A percentile compares a stretch with the other conserved stretches of the same genome.
Conservation (phyloP, 371 early-diverging fungal species). For the Blakeslea trispora region DNA sequence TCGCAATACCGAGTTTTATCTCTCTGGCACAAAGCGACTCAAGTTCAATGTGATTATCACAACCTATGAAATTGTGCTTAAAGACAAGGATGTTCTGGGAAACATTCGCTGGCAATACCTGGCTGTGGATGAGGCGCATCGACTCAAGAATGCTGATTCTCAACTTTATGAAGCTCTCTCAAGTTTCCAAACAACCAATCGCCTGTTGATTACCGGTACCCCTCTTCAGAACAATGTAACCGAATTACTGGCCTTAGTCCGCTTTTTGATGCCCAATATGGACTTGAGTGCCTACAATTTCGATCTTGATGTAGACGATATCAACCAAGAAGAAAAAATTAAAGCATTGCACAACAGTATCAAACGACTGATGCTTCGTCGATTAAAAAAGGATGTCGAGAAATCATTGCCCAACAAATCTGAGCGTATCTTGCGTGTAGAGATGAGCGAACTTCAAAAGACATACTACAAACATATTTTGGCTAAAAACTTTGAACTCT, state of each 20-base stretch:
- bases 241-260: slow-evolving; percentile 78
- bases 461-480: slow-evolving; percentile 93
- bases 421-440: slow-evolving; percentile 94
- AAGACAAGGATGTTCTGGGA: slow-evolving; percentile 81
- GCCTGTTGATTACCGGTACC: slow-evolving; percentile 88
- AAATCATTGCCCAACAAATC: slow-evolving; percentile 93
- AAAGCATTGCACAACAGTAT: slow-evolving; percentile 81
- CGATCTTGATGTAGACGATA: slow-evolving; percentile 62
- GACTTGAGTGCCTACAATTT: slow-evolving; percentile 62
- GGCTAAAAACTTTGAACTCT: slow-evolving; percentile 89
- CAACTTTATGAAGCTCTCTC: slow-evolving; percentile 83
- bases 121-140: slow-evolving; percentile 92
- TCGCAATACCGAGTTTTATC: slow-evolving; percentile 91
- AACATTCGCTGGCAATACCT: slow-evolving; percentile 83
- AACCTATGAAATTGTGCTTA: slow-evolving; percentile 93
- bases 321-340: slow-evolving; percentile 81
- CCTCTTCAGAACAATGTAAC: slow-evolving; percentile 89
- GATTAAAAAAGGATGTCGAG: slow-evolving; percentile 98
- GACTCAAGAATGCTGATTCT: slow-evolving; percentile 88
- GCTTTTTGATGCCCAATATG: slow-evolving; percentile 87
- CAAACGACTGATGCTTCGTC: slow-evolving; percentile 90
- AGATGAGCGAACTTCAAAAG: slow-evolving; percentile 87
- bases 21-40: slow-evolving; percentile 52
- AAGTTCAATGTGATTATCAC: slow-evolving; percentile 94
- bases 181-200: slow-evolving; percentile 75